A percentile compares a stretch with the other conserved stretches of the same genome.
Conservation (phyloP, 768 basidiomycete genomes). For the Dictyophora rubrovolvata region DNA sequence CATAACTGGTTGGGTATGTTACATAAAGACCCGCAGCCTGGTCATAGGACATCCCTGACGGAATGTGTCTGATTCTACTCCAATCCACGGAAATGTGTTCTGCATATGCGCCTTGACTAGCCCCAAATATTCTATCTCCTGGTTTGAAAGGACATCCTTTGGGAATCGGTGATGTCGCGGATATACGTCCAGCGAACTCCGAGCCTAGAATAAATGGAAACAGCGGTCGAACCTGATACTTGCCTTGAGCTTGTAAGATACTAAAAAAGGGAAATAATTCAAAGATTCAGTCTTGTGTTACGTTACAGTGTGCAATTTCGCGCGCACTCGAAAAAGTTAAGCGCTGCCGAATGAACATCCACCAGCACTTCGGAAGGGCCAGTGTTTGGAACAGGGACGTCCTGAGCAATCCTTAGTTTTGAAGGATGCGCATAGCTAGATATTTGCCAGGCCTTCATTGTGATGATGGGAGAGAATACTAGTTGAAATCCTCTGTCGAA, state of each 20-base stretch:
- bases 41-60: constrained; percentile 67
- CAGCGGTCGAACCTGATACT: constrained; percentile 76
- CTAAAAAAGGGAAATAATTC: neutral
- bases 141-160: constrained; percentile 64
- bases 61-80: constrained; percentile 49
- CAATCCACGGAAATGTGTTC: constrained; percentile 58
- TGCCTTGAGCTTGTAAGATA: constrained; percentile 81
- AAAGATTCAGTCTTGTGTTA: neutral
- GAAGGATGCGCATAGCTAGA: constrained; percentile 60
- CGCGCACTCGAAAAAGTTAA: constrained; percentile 59
- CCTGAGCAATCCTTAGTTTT: constrained; percentile 39
- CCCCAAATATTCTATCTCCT: constrained; percentile 86
- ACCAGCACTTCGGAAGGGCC: constrained; percentile 52
- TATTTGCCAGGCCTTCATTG: constrained; percentile 75
- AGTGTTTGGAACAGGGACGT: constrained; percentile 50
- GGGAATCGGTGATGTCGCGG: constrained; percentile 64
- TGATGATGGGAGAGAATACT: neutral
- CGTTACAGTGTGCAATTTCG: constrained; percentile 31
- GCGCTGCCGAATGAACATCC: constrained; percentile 62
- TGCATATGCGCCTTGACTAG: constrained; percentile 66
- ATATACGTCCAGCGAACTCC: constrained; percentile 78
- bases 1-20: constrained; percentile 93
- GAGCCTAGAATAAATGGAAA: constrained; percentile 78
- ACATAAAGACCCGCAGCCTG: constrained; percentile 79
- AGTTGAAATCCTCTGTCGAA: no score